A percentile compares a stretch with the other conserved stretches of the same genome.
These are phyloP conservation scores for Paradendryphiella salina DNA, from an alignment of 2,329 filamentous ascomycete species.

Conservation along the genomic window DNA sequence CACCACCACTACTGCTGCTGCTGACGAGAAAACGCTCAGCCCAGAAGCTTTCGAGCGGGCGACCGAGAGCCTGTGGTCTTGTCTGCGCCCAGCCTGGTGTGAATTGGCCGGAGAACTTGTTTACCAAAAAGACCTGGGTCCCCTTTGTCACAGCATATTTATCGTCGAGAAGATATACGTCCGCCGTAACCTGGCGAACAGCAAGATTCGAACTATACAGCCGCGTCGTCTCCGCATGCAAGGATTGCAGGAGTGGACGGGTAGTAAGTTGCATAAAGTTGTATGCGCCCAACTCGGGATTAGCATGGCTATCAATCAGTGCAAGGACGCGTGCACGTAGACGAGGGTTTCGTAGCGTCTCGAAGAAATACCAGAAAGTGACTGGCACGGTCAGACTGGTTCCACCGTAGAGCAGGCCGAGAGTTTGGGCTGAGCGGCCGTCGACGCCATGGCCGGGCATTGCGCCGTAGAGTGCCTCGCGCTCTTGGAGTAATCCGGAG, in stretches of 20 bases:
- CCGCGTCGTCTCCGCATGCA: slow-evolving; percentile 20
- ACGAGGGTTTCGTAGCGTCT: slow-evolving; percentile 8
- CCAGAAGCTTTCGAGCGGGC: slow-evolving; percentile 19
- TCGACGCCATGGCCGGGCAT: slow-evolving; percentile 17
- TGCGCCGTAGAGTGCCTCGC: slow-evolving; percentile 17
- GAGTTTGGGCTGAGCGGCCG: slow-evolving; percentile 17
- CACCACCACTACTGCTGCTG: not conserved
- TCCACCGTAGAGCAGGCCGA: slow-evolving; percentile 20
- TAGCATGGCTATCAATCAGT: slow-evolving; percentile 1
- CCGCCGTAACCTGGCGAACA: slow-evolving; percentile 10
- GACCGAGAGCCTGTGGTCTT: not conserved
- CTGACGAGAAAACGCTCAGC: slow-evolving; percentile 16
- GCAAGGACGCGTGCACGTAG: not conserved
- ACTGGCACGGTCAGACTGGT: slow-evolving; percentile 20
- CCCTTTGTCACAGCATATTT: slow-evolving; percentile 17
- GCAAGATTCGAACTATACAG: slow-evolving; percentile 14
- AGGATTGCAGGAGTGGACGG: slow-evolving; percentile 19
- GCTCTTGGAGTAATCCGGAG: slow-evolving; percentile 18
- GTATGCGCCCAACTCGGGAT: not conserved
- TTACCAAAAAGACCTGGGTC: slow-evolving; percentile 15
- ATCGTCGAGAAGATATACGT: slow-evolving; percentile 14
- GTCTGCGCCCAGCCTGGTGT: slow-evolving; percentile 5
- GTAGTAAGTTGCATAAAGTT: slow-evolving; percentile 17
- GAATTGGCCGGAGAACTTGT: slow-evolving; percentile 12
- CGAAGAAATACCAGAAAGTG: slow-evolving; percentile 25